Base-by-base conservation (phyloP, 805 yeast species). In the Scheffersomyces coipomensis region DNA sequence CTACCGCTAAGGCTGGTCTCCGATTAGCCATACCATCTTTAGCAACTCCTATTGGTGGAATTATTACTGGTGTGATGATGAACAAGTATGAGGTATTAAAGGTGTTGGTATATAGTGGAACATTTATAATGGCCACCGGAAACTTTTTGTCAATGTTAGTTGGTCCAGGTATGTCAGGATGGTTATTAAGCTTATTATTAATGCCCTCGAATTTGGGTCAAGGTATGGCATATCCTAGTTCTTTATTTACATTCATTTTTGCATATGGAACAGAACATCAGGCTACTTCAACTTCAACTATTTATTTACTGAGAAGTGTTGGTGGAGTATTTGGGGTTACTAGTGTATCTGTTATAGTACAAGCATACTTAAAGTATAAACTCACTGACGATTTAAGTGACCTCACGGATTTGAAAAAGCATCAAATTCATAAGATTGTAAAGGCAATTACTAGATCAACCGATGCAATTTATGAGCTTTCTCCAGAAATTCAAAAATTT, bases 251-350 rank as follows among this genome's bases (percentile, higher is more conserved):
- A 7, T 66, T 66, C 38, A 51, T 67, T 12, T 65, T 63, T 48
- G 60, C 56, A 12, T 63, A 53, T 37, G 58, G 60, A 2, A 39
- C 46, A 11, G 42, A 44, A 1, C 52, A 58, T 36, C 73, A 67
- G 43, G 73, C 72, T 3, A 58, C 64, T 6, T 64, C 71, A 1
- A 67, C 73, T 8, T 62, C 71, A 8, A 64, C 68, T 3, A 56
- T 64, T 4, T 64, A 64, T 39, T 50, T 66, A 24, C 54, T 63
- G 52, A 51, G 73, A 43, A 64, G 68, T 41, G 52, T 66, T 24
- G 72, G 72, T 6, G 65, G 68, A 3, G 69, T 66, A 1, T 66
- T 69, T 66, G 72, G 72, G 7, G 70, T 65, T 17, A 56, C 68
- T 1, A 49, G 55, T 13, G 51, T 55, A 10, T 45, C 57, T 7